phyloP scores from a whole-genome alignment of 768 basidiomycete species.

The Pisolithus marmoratus region DNA sequence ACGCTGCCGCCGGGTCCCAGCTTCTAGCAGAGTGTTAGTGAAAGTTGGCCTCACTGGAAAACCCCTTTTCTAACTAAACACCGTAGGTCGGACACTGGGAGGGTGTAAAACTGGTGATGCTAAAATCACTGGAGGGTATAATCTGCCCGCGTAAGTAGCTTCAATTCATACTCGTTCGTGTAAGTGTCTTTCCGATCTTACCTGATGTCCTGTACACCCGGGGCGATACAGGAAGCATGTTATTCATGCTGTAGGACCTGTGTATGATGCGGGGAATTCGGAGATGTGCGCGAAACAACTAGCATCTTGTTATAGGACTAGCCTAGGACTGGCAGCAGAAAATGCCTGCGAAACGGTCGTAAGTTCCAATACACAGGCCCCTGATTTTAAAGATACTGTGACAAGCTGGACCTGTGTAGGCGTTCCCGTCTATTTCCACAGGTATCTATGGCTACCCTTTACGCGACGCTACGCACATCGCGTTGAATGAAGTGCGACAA shows the following conservation, averaged over 20 bases:
- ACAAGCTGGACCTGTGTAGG: slow-evolving; percentile 38
- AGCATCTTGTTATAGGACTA: slow-evolving; percentile 61
- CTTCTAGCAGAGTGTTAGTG: slow-evolving; percentile 65
- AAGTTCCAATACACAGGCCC: slow-evolving; percentile 4
- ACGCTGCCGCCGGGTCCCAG: slow-evolving; percentile 62
- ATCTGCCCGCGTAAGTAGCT: slow-evolving; percentile 66
- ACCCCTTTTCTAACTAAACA: background rate
- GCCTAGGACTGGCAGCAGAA: slow-evolving; percentile 56
- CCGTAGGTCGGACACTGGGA: slow-evolving; percentile 52
- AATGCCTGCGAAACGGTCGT: slow-evolving; percentile 64
- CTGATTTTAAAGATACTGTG: background rate
- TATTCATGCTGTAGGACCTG: slow-evolving; percentile 79
- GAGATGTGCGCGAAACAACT: slow-evolving; percentile 49
- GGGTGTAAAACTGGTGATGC: slow-evolving; percentile 70
- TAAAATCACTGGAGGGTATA: slow-evolving; percentile 75
- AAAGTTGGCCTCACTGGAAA: background rate
- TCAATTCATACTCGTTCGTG: background rate
- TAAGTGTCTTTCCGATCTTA: background rate
- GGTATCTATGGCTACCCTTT: slow-evolving; percentile 79
- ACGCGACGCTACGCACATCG: slow-evolving; percentile 63
- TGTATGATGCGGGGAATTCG: slow-evolving; percentile 38
- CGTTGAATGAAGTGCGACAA: slow-evolving; percentile 50
- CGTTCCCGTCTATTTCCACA: slow-evolving; percentile 77
- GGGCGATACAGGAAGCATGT: slow-evolving; percentile 48
- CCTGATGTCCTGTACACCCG: background rate